phyloP scores from a whole-genome alignment of 306 rosid species.

The Morella rubra region DNA sequence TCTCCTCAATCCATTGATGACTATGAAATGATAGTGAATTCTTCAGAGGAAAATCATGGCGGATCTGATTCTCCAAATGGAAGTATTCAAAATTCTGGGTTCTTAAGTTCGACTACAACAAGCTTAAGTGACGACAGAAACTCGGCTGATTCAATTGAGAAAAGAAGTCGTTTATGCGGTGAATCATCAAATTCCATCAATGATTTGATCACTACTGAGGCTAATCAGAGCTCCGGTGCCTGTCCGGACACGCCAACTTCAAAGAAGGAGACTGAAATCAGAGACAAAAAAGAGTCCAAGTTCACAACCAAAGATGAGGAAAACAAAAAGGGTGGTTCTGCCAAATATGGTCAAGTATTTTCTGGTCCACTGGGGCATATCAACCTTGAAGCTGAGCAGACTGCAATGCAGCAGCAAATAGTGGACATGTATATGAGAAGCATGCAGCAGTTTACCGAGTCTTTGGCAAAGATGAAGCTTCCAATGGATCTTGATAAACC shows the following conservation, averaged over 20 bases:
- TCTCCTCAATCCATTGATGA: conserved; percentile 49
- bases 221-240: conserved; percentile 33
- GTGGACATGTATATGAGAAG: conserved; percentile 91
- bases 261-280: conserved; percentile 44
- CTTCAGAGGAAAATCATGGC: conserved; percentile 42
- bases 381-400: conserved; percentile 70
- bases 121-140: conserved; percentile 72
- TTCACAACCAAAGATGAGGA: conserved; percentile 45
- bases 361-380: conserved; percentile 66
- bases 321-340: conserved; percentile 27
- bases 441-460: conserved; percentile 86
- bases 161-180: conserved; percentile 37
- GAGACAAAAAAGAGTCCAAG: conserved; percentile 42
- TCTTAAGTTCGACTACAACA: conserved; percentile 65
- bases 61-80: conserved; percentile 60
- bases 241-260: conserved; percentile 74
- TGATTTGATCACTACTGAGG: conserved; percentile 31
- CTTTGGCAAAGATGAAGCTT: conserved; percentile 85
- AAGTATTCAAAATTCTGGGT: conserved; percentile 57
- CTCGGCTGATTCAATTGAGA: conserved; percentile 54
- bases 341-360: conserved; percentile 57
- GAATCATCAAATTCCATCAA: conserved; percentile 35
- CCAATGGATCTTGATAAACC: conserved; percentile 76
- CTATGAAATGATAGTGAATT: conserved; percentile 60
- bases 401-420: conserved; percentile 84